phyloP scores from a whole-genome alignment of 1,284 basidiomycete genomes.

The Pseudozyma sp. region DNA sequence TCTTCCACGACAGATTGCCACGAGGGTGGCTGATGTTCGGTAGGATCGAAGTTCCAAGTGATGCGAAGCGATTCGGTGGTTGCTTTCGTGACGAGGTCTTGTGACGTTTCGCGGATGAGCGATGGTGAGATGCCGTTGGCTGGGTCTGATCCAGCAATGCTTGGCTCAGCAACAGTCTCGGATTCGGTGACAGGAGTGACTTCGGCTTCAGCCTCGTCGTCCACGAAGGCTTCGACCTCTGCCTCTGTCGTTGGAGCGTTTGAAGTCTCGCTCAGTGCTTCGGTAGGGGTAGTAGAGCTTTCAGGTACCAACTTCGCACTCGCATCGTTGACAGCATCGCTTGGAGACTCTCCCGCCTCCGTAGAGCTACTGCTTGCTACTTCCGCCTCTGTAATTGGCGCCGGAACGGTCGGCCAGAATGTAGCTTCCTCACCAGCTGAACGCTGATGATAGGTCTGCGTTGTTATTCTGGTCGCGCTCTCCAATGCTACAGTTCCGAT shows the following conservation, averaged over 20 bases:
- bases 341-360: not conserved
- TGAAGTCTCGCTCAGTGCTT: not conserved
- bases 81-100: conserved; percentile 22
- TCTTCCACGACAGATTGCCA: conserved; percentile 22
- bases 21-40: not conserved
- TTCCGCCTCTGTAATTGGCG: not conserved
- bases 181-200: not conserved
- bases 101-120: conserved; percentile 35
- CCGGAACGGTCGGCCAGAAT: not conserved
- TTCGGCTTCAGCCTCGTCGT: not conserved
- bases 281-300: not conserved
- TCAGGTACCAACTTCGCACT: not conserved
- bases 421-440: not conserved
- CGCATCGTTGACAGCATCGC: too few species aligned
- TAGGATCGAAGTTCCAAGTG: conserved; percentile 15
- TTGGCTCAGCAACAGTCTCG: not conserved
- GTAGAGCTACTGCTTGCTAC: not conserved
- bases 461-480: conserved; percentile 16
- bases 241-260: not conserved
- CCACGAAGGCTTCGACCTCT: not conserved
- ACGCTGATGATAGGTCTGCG: conserved; percentile 25
- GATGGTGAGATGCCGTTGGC: not conserved
- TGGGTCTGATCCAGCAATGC: not conserved
- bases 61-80: conserved; percentile 32
- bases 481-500: conserved; percentile 19